Evolutionary conservation across 129 eudicot species (phyloP), one percentile per base, ranked within the genome.

Genomic region (Flaveria robusta): DNA sequence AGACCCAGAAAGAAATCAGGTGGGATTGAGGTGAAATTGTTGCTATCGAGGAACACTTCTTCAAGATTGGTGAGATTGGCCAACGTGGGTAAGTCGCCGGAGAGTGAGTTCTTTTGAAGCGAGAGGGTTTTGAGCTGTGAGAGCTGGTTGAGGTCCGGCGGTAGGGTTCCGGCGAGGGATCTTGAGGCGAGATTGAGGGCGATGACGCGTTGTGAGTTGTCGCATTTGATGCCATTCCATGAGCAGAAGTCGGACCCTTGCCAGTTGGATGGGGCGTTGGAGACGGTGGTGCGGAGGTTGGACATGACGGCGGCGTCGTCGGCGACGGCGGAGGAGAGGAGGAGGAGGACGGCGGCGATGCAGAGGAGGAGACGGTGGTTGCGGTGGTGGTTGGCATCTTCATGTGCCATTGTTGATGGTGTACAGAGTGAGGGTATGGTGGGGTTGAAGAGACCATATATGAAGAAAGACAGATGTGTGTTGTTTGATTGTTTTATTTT

Each of bases 81-180:
- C 10, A 90, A 72, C n/a, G 96, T 74, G 9, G 96, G 96, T 37
- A 90, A 20, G 47, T 74, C 60, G 14, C 96, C 96, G 29, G 29
- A 26, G 29, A 26, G 29, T 2, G 29, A 26, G 29, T 26, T 26
- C 0, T 3, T 0, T 26, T 26, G 29, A 26, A 26, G 2, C 2
- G 1, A 2, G 1, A 26, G 29, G 29, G 29, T 26, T 26, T 26
- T 26, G 29, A 26, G 29, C 3, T 26, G 29, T 2, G 29, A 26
- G 29, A 26, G 29, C 3, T 26, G 29, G 29, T 1, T 26, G 29
- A 26, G 29, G 29, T 26, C 29, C 3, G 29, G 29, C 29, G 29
- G 29, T 26, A 26, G 29, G 29, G 29, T 26, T 26, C 29, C 29
- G 29, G 29, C 3, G 29, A 26, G 29, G 29, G 29, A 85, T 72